Conservation (phyloP, 306 rosid species). For the Corylus heterophylla region DNA sequence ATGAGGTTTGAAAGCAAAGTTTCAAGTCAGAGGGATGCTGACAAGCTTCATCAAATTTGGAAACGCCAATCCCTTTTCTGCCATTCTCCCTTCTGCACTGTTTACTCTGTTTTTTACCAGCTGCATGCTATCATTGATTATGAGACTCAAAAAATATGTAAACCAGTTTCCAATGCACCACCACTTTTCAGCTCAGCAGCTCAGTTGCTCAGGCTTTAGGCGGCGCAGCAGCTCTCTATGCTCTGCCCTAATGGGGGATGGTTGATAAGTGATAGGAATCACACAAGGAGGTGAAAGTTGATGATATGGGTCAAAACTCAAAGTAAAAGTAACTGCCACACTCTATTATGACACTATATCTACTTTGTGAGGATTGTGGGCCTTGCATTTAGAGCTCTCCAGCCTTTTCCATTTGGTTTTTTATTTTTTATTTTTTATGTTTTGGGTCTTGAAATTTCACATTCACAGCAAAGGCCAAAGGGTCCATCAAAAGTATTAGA, state of each 20-base stretch:
- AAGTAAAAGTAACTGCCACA: not conserved
- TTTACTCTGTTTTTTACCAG: not conserved
- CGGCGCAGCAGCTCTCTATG: not conserved
- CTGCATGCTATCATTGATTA: not conserved
- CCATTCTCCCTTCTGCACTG: not conserved
- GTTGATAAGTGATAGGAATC: not conserved
- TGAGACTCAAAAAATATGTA: no score
- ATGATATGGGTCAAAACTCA: not conserved
- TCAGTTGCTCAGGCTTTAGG: no score
- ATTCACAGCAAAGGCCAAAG: no score
- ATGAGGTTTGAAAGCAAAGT: slow-evolving; percentile 9
- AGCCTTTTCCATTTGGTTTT: not conserved
- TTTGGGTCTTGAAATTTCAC: no score
- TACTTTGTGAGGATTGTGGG: not conserved
- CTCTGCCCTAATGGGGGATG: not conserved
- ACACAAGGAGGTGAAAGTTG: not conserved
- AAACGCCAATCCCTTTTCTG: not conserved
- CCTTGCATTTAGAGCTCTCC: not conserved
- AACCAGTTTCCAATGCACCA: no score
- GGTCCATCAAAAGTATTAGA: no score
- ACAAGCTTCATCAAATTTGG: slow-evolving; percentile 6
- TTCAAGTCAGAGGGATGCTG: not conserved
- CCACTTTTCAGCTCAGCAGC: no score
- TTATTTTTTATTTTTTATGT: no score
- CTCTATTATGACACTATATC: not conserved